Conservation (phyloP, 495 filamentous ascomycete genomes). For the Annulohypoxylon maeteangense region DNA sequence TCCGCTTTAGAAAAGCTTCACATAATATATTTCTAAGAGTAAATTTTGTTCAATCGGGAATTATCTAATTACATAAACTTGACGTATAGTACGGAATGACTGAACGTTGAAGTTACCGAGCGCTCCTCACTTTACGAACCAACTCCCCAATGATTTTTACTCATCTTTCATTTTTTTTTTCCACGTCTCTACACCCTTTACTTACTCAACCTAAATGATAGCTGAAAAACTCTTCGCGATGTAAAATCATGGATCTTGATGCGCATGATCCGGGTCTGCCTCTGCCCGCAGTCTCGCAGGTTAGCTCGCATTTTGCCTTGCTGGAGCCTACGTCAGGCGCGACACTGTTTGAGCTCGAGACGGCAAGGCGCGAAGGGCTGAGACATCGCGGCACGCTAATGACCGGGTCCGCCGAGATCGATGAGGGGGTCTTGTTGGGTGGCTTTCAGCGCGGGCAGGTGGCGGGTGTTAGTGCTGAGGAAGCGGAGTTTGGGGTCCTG, state of each 20-base stretch:
- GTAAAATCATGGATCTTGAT: slow-evolving; percentile 12
- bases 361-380: slow-evolving; percentile 30
- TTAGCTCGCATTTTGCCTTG: slow-evolving; percentile 12
- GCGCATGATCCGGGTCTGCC: neutral
- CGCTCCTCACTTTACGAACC: neutral
- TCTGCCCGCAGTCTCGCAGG: slow-evolving; percentile 11
- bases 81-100: neutral
- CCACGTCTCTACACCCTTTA: neutral
- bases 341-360: slow-evolving; percentile 45
- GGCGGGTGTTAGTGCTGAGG: slow-evolving; percentile 60
- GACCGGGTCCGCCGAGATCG: slow-evolving; percentile 58
- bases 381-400: slow-evolving; percentile 28
- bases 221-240: neutral
- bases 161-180: neutral
- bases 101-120: neutral
- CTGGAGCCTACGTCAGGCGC: slow-evolving; percentile 34
- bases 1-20: slow-evolving; percentile 18
- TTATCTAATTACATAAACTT: neutral
- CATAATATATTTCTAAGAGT: neutral
- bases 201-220: neutral
- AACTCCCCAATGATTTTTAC: neutral
- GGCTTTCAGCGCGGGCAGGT: slow-evolving; percentile 61
- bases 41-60: neutral
- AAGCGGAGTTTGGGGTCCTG: slow-evolving; percentile 50
- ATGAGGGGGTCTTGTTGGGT: slow-evolving; percentile 55